Percentiles rank a stretch among this genome's conserved stretches.
Conservation (phyloP, 1,139 yeast genomes). For the Sugiyamaella grinbergsii region DNA sequence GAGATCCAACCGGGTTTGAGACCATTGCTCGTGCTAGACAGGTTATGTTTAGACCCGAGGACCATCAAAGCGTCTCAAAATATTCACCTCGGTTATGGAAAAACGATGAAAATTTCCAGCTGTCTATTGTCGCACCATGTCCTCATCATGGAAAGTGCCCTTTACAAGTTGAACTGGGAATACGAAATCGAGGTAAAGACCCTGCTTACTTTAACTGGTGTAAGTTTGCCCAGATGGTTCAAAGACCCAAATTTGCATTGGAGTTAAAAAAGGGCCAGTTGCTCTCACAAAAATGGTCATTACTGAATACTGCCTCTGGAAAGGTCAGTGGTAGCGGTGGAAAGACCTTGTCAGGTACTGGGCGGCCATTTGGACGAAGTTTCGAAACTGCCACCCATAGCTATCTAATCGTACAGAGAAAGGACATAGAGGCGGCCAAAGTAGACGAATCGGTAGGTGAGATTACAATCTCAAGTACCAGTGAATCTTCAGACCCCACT, state of each 20-base stretch:
- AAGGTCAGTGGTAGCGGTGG: slow-evolving; percentile 45
- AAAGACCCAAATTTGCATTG: slow-evolving; percentile 73
- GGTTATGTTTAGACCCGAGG: slow-evolving; percentile 80
- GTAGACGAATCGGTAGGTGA: too few relatives aligned
- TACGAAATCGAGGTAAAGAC: slow-evolving; percentile 62
- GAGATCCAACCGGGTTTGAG: slow-evolving; percentile 88
- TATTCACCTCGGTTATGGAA: slow-evolving; percentile 65
- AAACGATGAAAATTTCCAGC: slow-evolving; percentile 22
- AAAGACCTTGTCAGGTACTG: slow-evolving; percentile 56
- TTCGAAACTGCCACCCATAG: slow-evolving; percentile 75
- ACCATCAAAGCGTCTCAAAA: slow-evolving; percentile 58
- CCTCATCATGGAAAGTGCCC: slow-evolving; percentile 89
- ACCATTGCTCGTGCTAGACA: slow-evolving; percentile 88
- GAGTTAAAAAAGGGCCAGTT: slow-evolving; percentile 83
- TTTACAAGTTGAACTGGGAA: slow-evolving; percentile 72
- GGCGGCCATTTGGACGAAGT: slow-evolving; percentile 73
- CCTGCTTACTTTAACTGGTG: slow-evolving; percentile 58
- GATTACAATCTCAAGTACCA: too few relatives aligned
- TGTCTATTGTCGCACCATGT: slow-evolving; percentile 77
- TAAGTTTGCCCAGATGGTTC: slow-evolving; percentile 69
- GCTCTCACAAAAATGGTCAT: slow-evolving; percentile 68
- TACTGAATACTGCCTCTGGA: slow-evolving; percentile 46
- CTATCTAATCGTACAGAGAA: slow-evolving; percentile 72
- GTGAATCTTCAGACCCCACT: slow-evolving; percentile 5
- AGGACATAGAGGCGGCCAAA: slow-evolving; percentile 32